Evolutionary conservation across 1,139 yeast genomes (phyloP), one percentile per base, ranked within the genome.

Genomic region (Ogataea hybrid): DNA sequence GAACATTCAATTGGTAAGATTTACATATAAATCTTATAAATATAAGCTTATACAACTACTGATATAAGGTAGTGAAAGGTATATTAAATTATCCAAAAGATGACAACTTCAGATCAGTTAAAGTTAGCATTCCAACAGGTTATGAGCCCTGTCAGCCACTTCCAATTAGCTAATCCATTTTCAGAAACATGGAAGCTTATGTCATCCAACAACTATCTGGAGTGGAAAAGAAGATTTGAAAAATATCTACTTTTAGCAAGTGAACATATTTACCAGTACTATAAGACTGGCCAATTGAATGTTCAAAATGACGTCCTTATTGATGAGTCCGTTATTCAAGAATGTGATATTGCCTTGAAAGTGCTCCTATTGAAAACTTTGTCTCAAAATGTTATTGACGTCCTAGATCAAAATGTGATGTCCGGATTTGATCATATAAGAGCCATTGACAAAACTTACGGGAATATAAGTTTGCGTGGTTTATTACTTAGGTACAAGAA

Each of bases 201-300:
- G 14, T 28, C 31, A 14, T 6, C 31, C 6, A 28, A 15, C 11
- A 28, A 28, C 11, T 28, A 14, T 15, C 18, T 28, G 8, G 31
- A 28, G 15, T 28, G 31, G 31, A 28, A 28, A 28, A 28, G 31
- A 15, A 28, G 11, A 28, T 28, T 28, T 28, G 31, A 28, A 28
- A 7, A 12, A 12, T 15, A 12, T 15, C 17, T 28, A 9, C 12
- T 17, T 14, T 6, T 15, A 14, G 17, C 20, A 7, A 11, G 18
- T 6, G 14, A 14, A 8, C 18, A 11, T 6, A 14, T 28, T 10
- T 28, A 10, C 11, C 7, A 6, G 10, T 28, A 7, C n/a, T 28
- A 28, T 7, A 10, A 12, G 7, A 14, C 31, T 7, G 31, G 31
- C 7, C 10, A 28, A 18, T 17, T 28, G 15, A 14, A 14, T 28